phyloP scores from a whole-genome alignment of 1,139 yeast genomes.

The Pichia sp. region DNA sequence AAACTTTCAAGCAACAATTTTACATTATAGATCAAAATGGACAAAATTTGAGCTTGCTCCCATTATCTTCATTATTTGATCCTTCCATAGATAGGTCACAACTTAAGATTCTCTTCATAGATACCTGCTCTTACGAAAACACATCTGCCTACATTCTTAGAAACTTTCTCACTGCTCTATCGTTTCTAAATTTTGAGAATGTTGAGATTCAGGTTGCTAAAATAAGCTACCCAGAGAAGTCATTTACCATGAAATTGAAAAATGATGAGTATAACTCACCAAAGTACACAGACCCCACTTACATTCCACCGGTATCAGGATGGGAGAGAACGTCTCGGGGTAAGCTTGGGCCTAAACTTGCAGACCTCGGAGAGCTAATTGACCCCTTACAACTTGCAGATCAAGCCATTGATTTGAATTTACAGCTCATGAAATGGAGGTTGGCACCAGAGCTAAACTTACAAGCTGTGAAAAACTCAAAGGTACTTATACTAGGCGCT shows the following conservation, averaged over 20 bases:
- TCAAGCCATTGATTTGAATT: slow-evolving; percentile 85
- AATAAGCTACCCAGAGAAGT: slow-evolving; percentile 15
- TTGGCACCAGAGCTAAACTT: slow-evolving; percentile 76
- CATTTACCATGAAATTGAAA: slow-evolving; percentile 21
- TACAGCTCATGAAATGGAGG: slow-evolving; percentile 95
- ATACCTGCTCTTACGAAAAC: slow-evolving; percentile 43
- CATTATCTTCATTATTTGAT: slow-evolving; percentile 13
- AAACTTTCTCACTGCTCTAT: slow-evolving; percentile 56
- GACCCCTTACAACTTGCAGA: slow-evolving; percentile 77
- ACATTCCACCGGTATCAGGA: slow-evolving; percentile 46
- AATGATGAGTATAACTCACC: slow-evolving; percentile 5
- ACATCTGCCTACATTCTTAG: slow-evolving; percentile 58
- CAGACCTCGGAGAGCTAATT: slow-evolving; percentile 73
- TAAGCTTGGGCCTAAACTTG: slow-evolving; percentile 70
- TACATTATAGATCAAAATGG: slow-evolving; percentile 21
- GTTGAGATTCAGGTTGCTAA: slow-evolving; percentile 38
- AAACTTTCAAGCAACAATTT: slow-evolving; percentile 15
- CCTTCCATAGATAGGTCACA: slow-evolving; percentile 2
- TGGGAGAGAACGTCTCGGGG: slow-evolving; percentile 84
- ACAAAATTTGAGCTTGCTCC: slow-evolving; percentile 11
- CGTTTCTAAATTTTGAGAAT: slow-evolving; percentile 30
- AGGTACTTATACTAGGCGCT: slow-evolving; percentile 79
- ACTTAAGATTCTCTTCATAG: slow-evolving; percentile 46
- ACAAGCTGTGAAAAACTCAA: slow-evolving; percentile 51
- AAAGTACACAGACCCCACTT: slow-evolving; percentile 2